Evolutionary conservation across 179 eudicot genomes (phyloP), one percentile per base, ranked within the genome.

Genomic region (Vitellaria paradoxa): DNA sequence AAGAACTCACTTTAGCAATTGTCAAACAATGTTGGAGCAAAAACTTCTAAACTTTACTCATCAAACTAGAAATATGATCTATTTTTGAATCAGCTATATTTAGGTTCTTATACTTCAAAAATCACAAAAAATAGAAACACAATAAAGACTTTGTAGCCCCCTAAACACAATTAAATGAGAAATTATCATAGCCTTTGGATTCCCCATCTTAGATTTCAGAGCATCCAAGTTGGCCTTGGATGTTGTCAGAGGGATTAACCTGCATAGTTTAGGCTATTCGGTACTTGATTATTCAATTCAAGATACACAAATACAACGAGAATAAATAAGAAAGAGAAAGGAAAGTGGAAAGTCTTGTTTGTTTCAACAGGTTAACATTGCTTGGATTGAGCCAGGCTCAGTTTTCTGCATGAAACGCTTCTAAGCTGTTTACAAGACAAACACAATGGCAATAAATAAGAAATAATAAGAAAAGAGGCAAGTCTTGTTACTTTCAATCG

Each of bases 1-100:
- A 53, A 53, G 52, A 80, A 77, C 73, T 59, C 69, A 74, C 60
- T 65, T 69, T 75, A 70, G 69, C 61, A 14, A 74, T 13, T 40
- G 7, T 52, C 50, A 64, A 64, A 74, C 9, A 74, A 63, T 46
- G 46, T 15, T 42, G 37, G 40, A 73, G 47, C 53, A 59, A 45
- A 59, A 73, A 45, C 37, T 60, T 7, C 13, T 20, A 20, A 59
- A 21, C 14, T 52, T 70, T 7, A 24, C 49, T 45, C 67, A 62
- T 21, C 67, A 59, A 26, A 40, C 66, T 61, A 73, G 68, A 49
- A 74, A 60, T 74, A 62, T 60, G 50, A 57, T 10, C 76, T 46
- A 45, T 8, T 60, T 50, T 46, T 21, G 55, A 46, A 46, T 14
- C 9, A 47, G 24, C 7, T 49, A 18, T 10, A 64, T 78, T n/a